Evolutionary conservation across 805 yeast species (phyloP), one percentile per base, ranked within the genome.

Genomic region (Saturnispora ahearnii): DNA sequence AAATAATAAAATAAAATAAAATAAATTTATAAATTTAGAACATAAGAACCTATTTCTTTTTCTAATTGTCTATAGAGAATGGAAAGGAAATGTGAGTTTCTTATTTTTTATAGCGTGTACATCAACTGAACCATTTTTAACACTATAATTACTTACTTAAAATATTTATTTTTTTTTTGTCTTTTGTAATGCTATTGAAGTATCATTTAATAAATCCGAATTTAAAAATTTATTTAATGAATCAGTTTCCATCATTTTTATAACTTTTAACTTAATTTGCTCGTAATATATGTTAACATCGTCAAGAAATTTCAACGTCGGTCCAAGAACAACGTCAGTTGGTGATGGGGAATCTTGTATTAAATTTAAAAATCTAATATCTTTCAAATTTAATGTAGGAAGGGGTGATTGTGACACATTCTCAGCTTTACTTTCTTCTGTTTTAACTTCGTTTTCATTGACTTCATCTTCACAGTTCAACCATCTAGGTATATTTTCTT

Each of bases 171-270:
- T 40, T 31, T 31, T 9, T 41, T 42, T 47, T 15, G 46, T 15
- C 22, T 46, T 32, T 3, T 15, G 41, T 26, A 44, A 36, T 24
- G 41, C 15, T 5, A 42, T n/a, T 18, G 34, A 28, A 10, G 21
- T 26, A 26, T 36, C 71, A 43, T 57, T 62, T 48, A 66, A 68
- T 4, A 67, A 54, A 5, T 67, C 68, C 0, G 81, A 74, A 9
- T 59, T 62, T 34, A 82, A 51, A 56, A 87, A 86, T 61, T 85
- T 86, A 3, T 85, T 85, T 37, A 83, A 71, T 7, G 93, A 84
- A 65, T 87, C 95, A 33, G 64, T 72, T 55, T 82, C 84, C 84
- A 87, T 79, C 64, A 87, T 64, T 40, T 70, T 66, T 56, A 74
- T 74, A 46, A 84, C 72, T 42, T 74, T 75, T 10, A 56, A 46